Conservation (phyloP, 2,329 filamentous ascomycete species). For the Didymellaceae sp. region DNA sequence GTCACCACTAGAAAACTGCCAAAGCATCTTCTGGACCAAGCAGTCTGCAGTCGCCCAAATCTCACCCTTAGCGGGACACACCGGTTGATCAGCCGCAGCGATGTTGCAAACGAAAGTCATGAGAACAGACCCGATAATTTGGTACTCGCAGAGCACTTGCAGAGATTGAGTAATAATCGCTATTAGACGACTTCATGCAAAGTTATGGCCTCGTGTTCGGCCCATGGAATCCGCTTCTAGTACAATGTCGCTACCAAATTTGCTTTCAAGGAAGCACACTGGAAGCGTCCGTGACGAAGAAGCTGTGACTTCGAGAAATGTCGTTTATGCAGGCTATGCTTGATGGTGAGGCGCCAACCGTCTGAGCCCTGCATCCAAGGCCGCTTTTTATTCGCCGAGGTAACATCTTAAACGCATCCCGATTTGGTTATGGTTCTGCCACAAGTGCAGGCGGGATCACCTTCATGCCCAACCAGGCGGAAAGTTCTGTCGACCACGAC, state of each 20-base stretch:
- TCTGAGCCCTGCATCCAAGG: slow-evolving; percentile 36
- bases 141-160: slow-evolving; percentile 13
- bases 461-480: slow-evolving; percentile 29
- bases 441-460: slow-evolving; percentile 29
- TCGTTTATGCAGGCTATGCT: slow-evolving; percentile 35
- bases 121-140: slow-evolving; percentile 21
- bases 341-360: slow-evolving; percentile 39
- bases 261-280: slow-evolving; percentile 11
- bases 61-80: slow-evolving; percentile 13
- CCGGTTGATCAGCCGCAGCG: slow-evolving; percentile 20
- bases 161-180: slow-evolving; percentile 3
- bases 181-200: slow-evolving; percentile 8
- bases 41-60: slow-evolving; percentile 15
- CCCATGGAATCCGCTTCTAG: slow-evolving; percentile 26
- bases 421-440: slow-evolving; percentile 26
- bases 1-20: background rate
- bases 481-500: slow-evolving; percentile 21
- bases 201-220: slow-evolving; percentile 19
- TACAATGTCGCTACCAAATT: slow-evolving; percentile 9
- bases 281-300: slow-evolving; percentile 14
- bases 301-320: slow-evolving; percentile 30
- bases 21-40: slow-evolving; percentile 13
- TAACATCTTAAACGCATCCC: slow-evolving; percentile 25
- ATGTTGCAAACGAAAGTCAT: slow-evolving; percentile 28
- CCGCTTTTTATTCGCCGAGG: slow-evolving; percentile 39